A percentile compares a stretch with the other conserved stretches of the same genome.
These are phyloP conservation scores for Amylostereum areolatum DNA, from an alignment of 1,284 basidiomycete species.

Conservation along the genomic window DNA sequence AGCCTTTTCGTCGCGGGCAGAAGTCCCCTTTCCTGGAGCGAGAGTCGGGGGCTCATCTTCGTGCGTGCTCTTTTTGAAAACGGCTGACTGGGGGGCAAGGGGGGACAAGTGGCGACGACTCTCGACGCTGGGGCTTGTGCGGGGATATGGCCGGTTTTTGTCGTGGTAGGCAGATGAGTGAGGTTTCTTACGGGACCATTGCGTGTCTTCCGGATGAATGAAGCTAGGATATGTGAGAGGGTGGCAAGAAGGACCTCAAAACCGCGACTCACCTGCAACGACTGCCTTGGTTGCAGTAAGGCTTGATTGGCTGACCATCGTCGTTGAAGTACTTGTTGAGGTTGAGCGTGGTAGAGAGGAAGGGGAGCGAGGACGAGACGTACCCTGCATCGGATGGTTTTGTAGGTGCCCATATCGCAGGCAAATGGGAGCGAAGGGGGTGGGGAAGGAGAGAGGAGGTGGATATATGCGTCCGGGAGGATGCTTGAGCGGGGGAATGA, in stretches of 20 bases:
- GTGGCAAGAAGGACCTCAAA: neutral
- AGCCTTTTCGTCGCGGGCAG: neutral
- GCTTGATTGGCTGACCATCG: slow-evolving; percentile 31
- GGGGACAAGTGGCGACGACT: neutral
- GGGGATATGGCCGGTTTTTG: no score
- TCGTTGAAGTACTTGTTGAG: slow-evolving; percentile 37
- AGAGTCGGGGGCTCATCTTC: neutral
- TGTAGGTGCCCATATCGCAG: slow-evolving; percentile 24
- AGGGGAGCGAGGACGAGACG: slow-evolving; percentile 12
- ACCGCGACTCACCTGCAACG: slow-evolving; percentile 36
- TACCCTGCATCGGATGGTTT: slow-evolving; percentile 43
- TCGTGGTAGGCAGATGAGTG: neutral
- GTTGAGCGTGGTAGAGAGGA: neutral
- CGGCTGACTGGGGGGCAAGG: neutral
- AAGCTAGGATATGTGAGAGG: slow-evolving; percentile 29
- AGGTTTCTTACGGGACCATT: slow-evolving; percentile 27
- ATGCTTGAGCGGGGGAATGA: neutral
- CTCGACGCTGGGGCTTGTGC: neutral
- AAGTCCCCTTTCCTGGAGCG: neutral
- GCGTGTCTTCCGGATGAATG: slow-evolving; percentile 42
- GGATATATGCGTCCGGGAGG: neutral
- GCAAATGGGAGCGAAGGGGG: slow-evolving; percentile 9
- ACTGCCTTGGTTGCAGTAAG: slow-evolving; percentile 38
- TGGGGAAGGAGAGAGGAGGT: neutral
- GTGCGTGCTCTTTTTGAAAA: neutral